phyloP scores from a whole-genome alignment of 2,329 filamentous ascomycete species.

The Fusarium circinatum region DNA sequence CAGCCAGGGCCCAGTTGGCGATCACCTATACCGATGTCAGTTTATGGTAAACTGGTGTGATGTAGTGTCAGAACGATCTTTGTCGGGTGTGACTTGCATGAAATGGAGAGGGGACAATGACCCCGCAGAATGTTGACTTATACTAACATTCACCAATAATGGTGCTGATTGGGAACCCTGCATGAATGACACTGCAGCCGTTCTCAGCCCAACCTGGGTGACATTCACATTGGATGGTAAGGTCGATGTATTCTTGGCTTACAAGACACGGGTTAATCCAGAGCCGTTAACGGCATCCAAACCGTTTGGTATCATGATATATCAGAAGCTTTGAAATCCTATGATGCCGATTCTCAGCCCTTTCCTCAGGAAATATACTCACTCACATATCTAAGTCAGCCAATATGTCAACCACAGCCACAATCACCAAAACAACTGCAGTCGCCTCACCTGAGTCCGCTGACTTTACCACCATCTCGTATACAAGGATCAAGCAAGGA shows the following conservation, averaged over 20 bases:
- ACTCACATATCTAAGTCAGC: background rate
- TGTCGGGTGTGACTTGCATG: background rate
- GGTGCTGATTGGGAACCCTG: background rate
- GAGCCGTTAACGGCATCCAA: background rate
- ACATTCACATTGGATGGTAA: too few species aligned
- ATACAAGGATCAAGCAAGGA: background rate
- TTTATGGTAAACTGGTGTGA: background rate
- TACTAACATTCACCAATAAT: background rate
- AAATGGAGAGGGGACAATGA: background rate
- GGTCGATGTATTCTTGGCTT: background rate
- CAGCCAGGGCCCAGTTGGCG: background rate
- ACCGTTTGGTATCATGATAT: background rate
- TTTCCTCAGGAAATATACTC: background rate
- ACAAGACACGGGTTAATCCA: background rate
- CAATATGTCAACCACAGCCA: background rate
- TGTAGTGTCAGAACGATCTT: background rate
- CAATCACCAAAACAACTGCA: background rate
- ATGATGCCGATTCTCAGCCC: background rate
- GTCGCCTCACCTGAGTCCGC: background rate
- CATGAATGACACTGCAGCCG: background rate
- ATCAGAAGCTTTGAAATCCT: background rate
- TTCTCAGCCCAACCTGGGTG: background rate
- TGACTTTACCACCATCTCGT: background rate
- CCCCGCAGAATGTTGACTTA: background rate
- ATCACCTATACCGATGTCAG: background rate